Conservation (phyloP, 2,329 filamentous ascomycete genomes). For the Venturiaceae sp. region DNA sequence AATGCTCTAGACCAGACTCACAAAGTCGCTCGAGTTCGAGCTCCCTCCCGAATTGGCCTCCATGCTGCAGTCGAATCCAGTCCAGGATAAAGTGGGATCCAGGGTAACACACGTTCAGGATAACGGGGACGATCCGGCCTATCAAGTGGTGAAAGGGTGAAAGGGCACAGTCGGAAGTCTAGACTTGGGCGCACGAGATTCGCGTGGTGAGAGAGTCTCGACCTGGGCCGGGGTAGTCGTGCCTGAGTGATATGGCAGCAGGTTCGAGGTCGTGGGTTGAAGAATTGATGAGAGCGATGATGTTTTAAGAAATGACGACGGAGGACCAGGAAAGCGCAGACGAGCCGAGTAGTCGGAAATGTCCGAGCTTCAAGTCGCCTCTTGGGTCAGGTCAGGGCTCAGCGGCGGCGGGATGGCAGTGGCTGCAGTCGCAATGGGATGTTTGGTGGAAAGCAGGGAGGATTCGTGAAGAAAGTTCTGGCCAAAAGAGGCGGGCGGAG, state of each 20-base stretch:
- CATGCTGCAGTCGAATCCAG: conserved; percentile 1
- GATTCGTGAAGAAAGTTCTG: no score
- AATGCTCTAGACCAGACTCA: conserved; percentile 40
- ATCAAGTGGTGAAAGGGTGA: no score
- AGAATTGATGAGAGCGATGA: neutral
- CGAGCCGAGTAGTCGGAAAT: no score
- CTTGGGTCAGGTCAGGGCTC: no score
- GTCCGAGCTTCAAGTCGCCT: no score
- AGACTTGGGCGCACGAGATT: neutral
- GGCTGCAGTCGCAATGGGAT: no score
- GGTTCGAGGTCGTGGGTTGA: neutral
- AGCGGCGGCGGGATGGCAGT: no score
- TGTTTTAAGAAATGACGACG: no score
- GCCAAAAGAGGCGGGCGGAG: no score
- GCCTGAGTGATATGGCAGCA: no score
- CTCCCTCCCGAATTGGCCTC: conserved; percentile 20
- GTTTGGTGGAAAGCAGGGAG: no score
- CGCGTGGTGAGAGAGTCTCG: neutral
- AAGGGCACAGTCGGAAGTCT: neutral
- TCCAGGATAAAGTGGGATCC: neutral
- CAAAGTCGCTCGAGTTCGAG: conserved; percentile 86
- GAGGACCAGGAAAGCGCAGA: no score
- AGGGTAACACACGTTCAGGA: neutral
- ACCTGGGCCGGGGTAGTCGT: neutral
- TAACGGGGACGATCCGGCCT: neutral